Conservation (phyloP, 1,284 basidiomycete genomes). For the Tylopilus orsonianus region DNA sequence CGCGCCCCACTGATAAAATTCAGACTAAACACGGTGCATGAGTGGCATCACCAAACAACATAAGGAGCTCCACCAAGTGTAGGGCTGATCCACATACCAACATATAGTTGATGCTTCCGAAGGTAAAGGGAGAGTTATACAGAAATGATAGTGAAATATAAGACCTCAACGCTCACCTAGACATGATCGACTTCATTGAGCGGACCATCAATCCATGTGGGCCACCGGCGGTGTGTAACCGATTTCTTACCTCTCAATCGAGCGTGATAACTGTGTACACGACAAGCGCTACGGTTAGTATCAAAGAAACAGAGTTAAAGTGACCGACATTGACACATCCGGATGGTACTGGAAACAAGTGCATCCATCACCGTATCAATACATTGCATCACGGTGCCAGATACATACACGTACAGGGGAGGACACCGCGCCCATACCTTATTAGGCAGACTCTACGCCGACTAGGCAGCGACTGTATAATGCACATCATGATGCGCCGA, state of each 20-base stretch:
- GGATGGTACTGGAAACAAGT: neutral
- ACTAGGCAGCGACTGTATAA: too few relatives aligned
- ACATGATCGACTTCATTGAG: too few relatives aligned
- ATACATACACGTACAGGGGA: too few relatives aligned
- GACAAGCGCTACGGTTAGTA: too few relatives aligned
- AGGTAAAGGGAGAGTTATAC: neutral
- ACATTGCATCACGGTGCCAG: too few relatives aligned
- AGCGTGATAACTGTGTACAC: neutral
- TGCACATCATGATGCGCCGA: too few relatives aligned
- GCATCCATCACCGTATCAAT: too few relatives aligned
- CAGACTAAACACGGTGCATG: conserved; percentile 8
- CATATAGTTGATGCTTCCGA: conserved; percentile 12
- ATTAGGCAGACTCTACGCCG: too few relatives aligned
- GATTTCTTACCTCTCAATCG: conserved; percentile 2
- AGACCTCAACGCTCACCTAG: conserved; percentile 2
- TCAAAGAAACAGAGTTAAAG: neutral
- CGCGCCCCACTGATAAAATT: conserved; percentile 11
- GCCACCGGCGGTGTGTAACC: neutral
- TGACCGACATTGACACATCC: conserved; percentile 2
- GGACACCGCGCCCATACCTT: too few relatives aligned
- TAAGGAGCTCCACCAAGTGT: too few relatives aligned
- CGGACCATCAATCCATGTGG: neutral
- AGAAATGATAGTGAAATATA: neutral
- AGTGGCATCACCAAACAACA: neutral
- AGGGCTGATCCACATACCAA: conserved; percentile 4